phyloP scores from a whole-genome alignment of 192 early-diverging fungal genomes.

The Pilaira anomala region DNA sequence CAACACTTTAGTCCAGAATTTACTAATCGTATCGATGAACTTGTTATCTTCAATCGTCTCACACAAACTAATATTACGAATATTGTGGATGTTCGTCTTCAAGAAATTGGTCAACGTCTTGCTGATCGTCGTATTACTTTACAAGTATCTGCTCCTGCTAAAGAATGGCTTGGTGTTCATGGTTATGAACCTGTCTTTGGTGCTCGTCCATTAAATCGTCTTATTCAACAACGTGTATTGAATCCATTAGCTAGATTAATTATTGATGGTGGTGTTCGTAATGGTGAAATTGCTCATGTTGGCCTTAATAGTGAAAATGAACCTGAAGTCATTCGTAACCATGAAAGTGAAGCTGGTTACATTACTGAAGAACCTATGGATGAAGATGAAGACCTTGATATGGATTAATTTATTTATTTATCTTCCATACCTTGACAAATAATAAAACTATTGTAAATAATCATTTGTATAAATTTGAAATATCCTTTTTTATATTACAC shows the following conservation, averaged over 20 bases:
- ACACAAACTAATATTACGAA: constrained; percentile 61
- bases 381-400: constrained; percentile 29
- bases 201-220: constrained; percentile 88
- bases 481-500: too few species aligned
- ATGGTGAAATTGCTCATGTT: constrained; percentile 42
- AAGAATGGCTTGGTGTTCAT: constrained; percentile 68
- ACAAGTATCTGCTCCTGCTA: constrained; percentile 63
- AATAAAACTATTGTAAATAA: too few species aligned
- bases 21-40: constrained; percentile 75
- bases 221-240: constrained; percentile 70
- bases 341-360: constrained; percentile 33
- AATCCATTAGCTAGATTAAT: constrained; percentile 52
- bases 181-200: constrained; percentile 95
- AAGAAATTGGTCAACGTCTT: constrained; percentile 66
- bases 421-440: too few species aligned
- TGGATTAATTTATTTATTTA: constrained; percentile 22
- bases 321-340: constrained; percentile 34
- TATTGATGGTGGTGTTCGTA: constrained; percentile 51
- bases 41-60: constrained; percentile 78
- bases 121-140: constrained; percentile 74
- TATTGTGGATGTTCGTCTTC: constrained; percentile 73
- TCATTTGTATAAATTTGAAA: too few species aligned
- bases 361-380: constrained; percentile 28
- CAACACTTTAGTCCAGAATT: constrained; percentile 79
- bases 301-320: constrained; percentile 25